These are phyloP conservation scores for Mucor plumbeus DNA, from an alignment of 371 early-diverging fungal species.

Conservation along the genomic window DNA sequence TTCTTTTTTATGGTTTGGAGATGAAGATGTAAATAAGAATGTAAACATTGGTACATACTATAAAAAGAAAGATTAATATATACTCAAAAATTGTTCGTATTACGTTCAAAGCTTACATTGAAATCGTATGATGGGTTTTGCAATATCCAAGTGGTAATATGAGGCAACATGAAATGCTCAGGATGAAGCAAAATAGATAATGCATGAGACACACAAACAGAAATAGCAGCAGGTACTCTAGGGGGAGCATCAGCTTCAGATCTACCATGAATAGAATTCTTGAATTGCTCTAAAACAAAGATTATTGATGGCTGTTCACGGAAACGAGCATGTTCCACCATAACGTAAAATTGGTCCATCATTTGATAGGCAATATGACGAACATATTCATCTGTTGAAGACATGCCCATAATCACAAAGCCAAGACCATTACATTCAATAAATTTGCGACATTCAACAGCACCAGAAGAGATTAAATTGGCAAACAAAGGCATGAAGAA, in stretches of 20 bases:
- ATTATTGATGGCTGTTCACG: constrained; percentile 70
- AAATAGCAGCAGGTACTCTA: constrained; percentile 69
- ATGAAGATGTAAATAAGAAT: constrained; percentile 70
- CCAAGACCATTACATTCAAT: constrained; percentile 79
- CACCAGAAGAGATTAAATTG: constrained; percentile 58
- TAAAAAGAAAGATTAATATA: not conserved
- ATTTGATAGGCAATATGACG: constrained; percentile 70
- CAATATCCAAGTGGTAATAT: constrained; percentile 74
- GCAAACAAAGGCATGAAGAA: constrained; percentile 79
- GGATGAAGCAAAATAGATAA: constrained; percentile 69
- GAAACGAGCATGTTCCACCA: constrained; percentile 57
- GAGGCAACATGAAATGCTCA: constrained; percentile 76
- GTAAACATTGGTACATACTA: constrained; percentile 85
- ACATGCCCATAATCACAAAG: constrained; percentile 65
- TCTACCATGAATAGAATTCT: constrained; percentile 68
- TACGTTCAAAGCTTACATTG: constrained; percentile 47
- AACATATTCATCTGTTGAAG: constrained; percentile 56
- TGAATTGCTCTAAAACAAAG: constrained; percentile 68
- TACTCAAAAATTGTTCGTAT: not conserved
- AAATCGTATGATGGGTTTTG: constrained; percentile 75
- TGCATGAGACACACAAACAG: constrained; percentile 72
- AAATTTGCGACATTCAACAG: constrained; percentile 62
- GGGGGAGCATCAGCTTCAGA: constrained; percentile 47
- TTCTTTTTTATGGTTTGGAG: constrained; percentile 68
- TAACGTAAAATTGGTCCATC: constrained; percentile 67